Evolutionary conservation across 495 filamentous ascomycete genomes (phyloP).

Genomic region (Podospora pseudoanserina): DNA sequence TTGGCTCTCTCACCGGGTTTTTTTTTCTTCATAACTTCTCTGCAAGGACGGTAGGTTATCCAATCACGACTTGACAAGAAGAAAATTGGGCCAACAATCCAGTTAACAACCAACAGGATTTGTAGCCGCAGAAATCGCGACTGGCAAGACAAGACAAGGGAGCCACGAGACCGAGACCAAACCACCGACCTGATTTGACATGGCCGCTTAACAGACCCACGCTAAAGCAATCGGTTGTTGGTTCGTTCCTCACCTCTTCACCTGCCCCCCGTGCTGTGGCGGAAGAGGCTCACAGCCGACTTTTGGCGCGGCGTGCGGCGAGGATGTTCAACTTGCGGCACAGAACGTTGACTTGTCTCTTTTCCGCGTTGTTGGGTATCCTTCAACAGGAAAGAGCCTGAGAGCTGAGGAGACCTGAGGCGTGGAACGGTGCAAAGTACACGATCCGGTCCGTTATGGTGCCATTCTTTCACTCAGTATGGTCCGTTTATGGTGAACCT

Average conservation of each 20-base stretch:
- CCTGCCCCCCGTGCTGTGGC: neutral
- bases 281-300: neutral
- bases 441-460: neutral
- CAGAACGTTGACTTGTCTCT: neutral
- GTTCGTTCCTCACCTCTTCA: neutral
- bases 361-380: no score
- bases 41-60: no score
- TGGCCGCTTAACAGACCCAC: neutral
- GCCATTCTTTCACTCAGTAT: neutral
- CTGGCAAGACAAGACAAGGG: neutral
- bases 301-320: neutral
- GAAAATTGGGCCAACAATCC: neutral
- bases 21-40: neutral
- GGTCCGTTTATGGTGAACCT: neutral
- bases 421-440: neutral
- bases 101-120: neutral
- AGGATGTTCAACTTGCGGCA: constrained; percentile 2
- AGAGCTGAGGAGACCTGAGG: neutral
- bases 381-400: no score
- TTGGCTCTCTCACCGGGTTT: neutral
- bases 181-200: neutral
- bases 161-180: neutral
- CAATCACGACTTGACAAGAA: no score
- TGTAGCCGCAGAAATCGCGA: neutral
- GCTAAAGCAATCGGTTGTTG: neutral